Percentiles rank a stretch among this genome's conserved stretches.
phyloP scores from a whole-genome alignment of 148 eudicot genomes.

The Camellia granthamiana region DNA sequence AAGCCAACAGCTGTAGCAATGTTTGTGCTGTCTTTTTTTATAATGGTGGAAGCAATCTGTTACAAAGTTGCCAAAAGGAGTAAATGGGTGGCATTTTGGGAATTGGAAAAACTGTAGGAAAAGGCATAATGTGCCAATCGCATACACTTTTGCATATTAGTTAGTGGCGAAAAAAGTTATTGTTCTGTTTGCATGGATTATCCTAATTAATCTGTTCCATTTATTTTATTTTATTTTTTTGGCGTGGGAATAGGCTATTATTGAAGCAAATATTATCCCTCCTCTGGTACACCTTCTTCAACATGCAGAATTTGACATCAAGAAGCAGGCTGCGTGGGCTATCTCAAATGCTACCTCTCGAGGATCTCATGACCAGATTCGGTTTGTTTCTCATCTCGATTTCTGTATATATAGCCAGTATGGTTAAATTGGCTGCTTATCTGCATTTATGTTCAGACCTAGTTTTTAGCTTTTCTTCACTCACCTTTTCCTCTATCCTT shows the following conservation, averaged over 20 bases:
- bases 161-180: background rate
- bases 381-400: constrained; percentile 33
- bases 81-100: background rate
- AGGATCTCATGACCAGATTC: constrained; percentile 68
- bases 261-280: constrained; percentile 51
- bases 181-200: background rate
- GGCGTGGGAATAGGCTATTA: constrained; percentile 49
- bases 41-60: background rate
- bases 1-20: background rate
- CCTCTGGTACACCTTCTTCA: constrained; percentile 71
- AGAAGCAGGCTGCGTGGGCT: constrained; percentile 90
- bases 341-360: constrained; percentile 81
- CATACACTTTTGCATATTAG: background rate
- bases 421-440: background rate
- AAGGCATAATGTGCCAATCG: background rate
- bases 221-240: background rate
- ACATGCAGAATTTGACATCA: constrained; percentile 71
- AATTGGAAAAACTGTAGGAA: background rate
- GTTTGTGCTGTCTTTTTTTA: background rate
- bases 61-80: background rate
- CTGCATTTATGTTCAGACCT: background rate
- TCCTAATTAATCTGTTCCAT: background rate
- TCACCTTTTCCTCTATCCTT: background rate
- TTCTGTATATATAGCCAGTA: background rate
- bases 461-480: background rate